Conservation (phyloP, 257 asterid genomes). For the Pogostemon cablin region DNA sequence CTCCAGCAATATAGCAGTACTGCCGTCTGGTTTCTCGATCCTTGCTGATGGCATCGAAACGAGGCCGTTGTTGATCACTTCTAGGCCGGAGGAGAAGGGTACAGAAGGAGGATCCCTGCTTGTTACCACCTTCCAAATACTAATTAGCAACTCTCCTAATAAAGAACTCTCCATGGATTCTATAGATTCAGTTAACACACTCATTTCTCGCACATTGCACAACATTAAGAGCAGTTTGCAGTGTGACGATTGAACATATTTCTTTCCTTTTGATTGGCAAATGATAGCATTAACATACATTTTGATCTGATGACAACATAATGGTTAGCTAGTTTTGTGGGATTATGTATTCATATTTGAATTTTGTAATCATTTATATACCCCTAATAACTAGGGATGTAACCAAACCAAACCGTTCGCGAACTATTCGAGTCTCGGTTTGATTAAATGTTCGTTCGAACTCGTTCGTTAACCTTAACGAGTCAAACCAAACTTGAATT, state of each 20-base stretch:
- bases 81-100: conserved; percentile 63
- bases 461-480: too few species aligned
- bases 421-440: too few species aligned
- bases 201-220: conserved; percentile 64
- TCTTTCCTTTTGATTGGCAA: not conserved
- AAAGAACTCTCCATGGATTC: conserved; percentile 56
- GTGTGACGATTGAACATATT: conserved; percentile 58
- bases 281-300: conserved; percentile 11
- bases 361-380: too few species aligned
- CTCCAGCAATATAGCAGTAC: conserved; percentile 66
- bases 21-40: conserved; percentile 80
- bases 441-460: too few species aligned
- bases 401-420: too few species aligned
- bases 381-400: too few species aligned
- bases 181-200: conserved; percentile 60
- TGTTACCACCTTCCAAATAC: conserved; percentile 69
- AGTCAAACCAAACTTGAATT: too few species aligned
- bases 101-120: conserved; percentile 82
- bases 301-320: conserved; percentile 11
- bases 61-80: conserved; percentile 62
- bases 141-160: conserved; percentile 55
- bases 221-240: conserved; percentile 68
- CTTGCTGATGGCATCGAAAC: conserved; percentile 78
- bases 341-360: too few species aligned
- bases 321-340: conserved; percentile 3